Evolutionary conservation across 176 grass and related monocot genomes (phyloP).

Genomic region (Eragrostis nindensis): DNA sequence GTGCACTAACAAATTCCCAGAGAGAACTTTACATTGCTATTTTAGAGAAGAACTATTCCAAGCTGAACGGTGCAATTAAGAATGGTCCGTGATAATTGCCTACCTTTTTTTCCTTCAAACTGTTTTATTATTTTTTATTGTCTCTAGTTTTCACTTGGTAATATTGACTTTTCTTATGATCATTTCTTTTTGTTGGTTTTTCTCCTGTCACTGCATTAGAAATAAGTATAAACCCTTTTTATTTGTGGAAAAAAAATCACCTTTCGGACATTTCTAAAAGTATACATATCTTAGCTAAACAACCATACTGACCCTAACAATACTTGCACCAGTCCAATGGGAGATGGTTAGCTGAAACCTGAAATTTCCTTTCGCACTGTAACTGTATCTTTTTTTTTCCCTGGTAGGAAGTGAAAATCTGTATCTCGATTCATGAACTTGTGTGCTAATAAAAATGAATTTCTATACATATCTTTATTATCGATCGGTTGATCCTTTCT

Average conservation of each 20-base stretch:
- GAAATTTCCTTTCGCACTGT: not conserved
- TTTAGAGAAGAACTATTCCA: conserved; percentile 73
- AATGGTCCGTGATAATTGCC: conserved; percentile 41
- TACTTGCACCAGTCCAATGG: not conserved
- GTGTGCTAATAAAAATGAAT: not conserved
- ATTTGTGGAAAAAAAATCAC: not conserved
- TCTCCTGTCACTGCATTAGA: too few relatives aligned
- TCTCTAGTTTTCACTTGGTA: not conserved
- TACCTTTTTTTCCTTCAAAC: not conserved
- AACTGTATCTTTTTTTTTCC: too few relatives aligned
- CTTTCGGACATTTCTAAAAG: not conserved
- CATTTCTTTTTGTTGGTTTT: not conserved
- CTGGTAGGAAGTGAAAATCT: not conserved
- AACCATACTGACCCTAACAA: too few relatives aligned
- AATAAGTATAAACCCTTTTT: too few relatives aligned
- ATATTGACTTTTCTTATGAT: not conserved
- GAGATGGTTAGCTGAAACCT: not conserved
- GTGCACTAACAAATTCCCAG: conserved; percentile 61
- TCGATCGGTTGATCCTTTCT: too few relatives aligned
- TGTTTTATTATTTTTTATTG: not conserved
- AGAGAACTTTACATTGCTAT: conserved; percentile 74
- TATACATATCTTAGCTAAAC: not conserved
- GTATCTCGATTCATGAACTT: not conserved
- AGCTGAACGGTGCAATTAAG: conserved; percentile 61
- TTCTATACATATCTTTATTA: not conserved